These are phyloP conservation scores for Physcia stellaris DNA, from an alignment of 495 filamentous ascomycete genomes.

Conservation along the genomic window DNA sequence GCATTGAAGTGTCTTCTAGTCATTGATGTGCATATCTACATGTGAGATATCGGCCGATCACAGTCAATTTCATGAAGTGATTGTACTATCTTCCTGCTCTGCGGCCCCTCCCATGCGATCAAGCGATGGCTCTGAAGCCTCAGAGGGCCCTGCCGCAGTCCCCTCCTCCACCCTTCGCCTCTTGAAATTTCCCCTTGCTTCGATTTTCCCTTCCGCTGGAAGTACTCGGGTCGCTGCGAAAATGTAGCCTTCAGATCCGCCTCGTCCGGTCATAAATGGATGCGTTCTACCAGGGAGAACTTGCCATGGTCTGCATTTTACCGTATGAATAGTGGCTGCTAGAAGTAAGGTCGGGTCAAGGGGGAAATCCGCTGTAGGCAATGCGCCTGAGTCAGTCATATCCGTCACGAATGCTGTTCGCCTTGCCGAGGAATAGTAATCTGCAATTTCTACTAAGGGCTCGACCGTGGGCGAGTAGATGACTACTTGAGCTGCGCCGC, in stretches of 20 bases:
- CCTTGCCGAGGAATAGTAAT: constrained; percentile 64
- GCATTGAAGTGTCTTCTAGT: too few relatives aligned
- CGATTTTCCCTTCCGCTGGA: constrained; percentile 62
- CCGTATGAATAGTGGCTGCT: constrained; percentile 65
- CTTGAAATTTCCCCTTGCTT: constrained; percentile 68
- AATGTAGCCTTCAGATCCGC: constrained; percentile 82
- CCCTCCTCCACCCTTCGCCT: constrained; percentile 38
- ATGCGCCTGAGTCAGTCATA: constrained; percentile 25
- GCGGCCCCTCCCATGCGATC: too few relatives aligned
- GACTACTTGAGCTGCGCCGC: constrained; percentile 72
- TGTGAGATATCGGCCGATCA: too few relatives aligned
- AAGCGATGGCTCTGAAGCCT: too few relatives aligned
- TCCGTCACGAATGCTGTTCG: constrained; percentile 55
- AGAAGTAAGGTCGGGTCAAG: constrained; percentile 73
- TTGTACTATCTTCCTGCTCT: background rate
- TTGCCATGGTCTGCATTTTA: constrained; percentile 66
- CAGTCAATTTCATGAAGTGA: too few relatives aligned
- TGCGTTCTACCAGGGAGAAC: constrained; percentile 86
- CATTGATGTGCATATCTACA: too few relatives aligned
- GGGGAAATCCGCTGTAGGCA: constrained; percentile 60
- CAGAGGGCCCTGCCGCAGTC: too few relatives aligned
- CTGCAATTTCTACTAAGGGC: constrained; percentile 56
- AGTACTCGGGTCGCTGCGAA: constrained; percentile 72
- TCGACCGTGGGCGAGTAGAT: constrained; percentile 72
- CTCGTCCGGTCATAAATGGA: constrained; percentile 77